A percentile compares a stretch with the other conserved stretches of the same genome.
Evolutionary conservation across 371 early-diverging fungal genomes (phyloP).

Genomic region (Lichtheimia ornata): DNA sequence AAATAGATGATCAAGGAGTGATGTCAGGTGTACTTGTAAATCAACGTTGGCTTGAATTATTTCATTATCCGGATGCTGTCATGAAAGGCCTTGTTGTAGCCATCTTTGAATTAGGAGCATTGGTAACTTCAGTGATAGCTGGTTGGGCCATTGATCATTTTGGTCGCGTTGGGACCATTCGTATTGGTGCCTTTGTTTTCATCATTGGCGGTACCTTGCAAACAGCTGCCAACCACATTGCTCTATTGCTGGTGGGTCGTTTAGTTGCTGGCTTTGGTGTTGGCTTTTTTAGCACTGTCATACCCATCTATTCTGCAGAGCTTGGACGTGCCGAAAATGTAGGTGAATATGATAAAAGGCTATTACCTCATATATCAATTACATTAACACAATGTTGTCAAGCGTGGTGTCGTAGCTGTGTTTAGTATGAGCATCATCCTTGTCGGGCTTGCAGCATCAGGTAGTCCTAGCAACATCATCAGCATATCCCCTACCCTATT

Average conservation of each 20-base stretch:
- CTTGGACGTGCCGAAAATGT: slow-evolving; percentile 47
- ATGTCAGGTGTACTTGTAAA: slow-evolving; percentile 43
- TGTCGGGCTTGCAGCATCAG: slow-evolving; percentile 35
- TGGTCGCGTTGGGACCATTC: slow-evolving; percentile 50
- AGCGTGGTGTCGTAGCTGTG: slow-evolving; percentile 41
- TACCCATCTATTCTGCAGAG: slow-evolving; percentile 56
- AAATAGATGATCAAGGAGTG: slow-evolving; percentile 39
- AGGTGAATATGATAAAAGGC: neutral
- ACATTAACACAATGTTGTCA: no score
- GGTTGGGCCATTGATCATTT: slow-evolving; percentile 40
- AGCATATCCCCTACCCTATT: no score
- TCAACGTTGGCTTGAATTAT: slow-evolving; percentile 29
- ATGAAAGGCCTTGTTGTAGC: slow-evolving; percentile 43
- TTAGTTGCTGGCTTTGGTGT: slow-evolving; percentile 54
- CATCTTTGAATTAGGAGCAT: slow-evolving; percentile 46
- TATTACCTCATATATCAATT: no score
- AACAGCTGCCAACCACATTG: slow-evolving; percentile 30
- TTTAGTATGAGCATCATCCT: slow-evolving; percentile 42
- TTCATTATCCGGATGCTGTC: slow-evolving; percentile 31
- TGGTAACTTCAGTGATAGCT: slow-evolving; percentile 32
- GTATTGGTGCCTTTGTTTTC: slow-evolving; percentile 46
- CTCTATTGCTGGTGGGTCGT: slow-evolving; percentile 38
- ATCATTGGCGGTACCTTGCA: slow-evolving; percentile 47
- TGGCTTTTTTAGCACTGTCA: slow-evolving; percentile 43
- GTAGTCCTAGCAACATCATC: neutral